phyloP scores from a whole-genome alignment of 148 eudicot species.

The Euryodendron excelsum region DNA sequence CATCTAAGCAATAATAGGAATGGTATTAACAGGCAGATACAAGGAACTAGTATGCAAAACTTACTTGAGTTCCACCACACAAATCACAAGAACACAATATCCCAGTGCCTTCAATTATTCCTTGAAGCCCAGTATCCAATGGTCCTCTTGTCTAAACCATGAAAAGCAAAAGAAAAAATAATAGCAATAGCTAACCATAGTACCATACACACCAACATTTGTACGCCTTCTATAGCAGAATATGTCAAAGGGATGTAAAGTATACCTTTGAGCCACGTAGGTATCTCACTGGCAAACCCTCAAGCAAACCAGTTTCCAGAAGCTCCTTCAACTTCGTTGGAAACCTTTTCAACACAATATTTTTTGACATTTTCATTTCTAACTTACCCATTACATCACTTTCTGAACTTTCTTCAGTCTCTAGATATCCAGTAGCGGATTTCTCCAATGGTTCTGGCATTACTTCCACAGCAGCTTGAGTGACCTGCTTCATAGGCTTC shows the following conservation, averaged over 20 bases:
- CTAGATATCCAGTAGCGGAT: not conserved
- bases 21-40: not conserved
- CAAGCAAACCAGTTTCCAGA: slow-evolving; percentile 63
- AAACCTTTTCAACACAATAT: slow-evolving; percentile 25
- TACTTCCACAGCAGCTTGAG: slow-evolving; percentile 27
- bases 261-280: slow-evolving; percentile 60
- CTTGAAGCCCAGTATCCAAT: slow-evolving; percentile 41
- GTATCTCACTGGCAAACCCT: slow-evolving; percentile 61
- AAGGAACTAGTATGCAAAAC: slow-evolving; percentile 13
- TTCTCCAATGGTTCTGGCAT: slow-evolving; percentile 6
- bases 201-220: not conserved
- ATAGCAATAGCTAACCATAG: not conserved
- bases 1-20: not conserved
- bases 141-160: slow-evolving; percentile 24
- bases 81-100: slow-evolving; percentile 57
- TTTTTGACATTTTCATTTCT: slow-evolving; percentile 36
- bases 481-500: slow-evolving; percentile 25
- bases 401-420: slow-evolving; percentile 4
- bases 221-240: not conserved
- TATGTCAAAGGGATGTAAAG: not conserved
- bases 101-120: slow-evolving; percentile 56
- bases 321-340: slow-evolving; percentile 53
- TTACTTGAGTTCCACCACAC: slow-evolving; percentile 61
- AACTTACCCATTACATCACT: not conserved
- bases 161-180: not conserved